Percentiles rank a stretch among this genome's conserved stretches.
These are phyloP conservation scores for Lactarius indigo DNA, from an alignment of 768 basidiomycete species.

Conservation along the genomic window DNA sequence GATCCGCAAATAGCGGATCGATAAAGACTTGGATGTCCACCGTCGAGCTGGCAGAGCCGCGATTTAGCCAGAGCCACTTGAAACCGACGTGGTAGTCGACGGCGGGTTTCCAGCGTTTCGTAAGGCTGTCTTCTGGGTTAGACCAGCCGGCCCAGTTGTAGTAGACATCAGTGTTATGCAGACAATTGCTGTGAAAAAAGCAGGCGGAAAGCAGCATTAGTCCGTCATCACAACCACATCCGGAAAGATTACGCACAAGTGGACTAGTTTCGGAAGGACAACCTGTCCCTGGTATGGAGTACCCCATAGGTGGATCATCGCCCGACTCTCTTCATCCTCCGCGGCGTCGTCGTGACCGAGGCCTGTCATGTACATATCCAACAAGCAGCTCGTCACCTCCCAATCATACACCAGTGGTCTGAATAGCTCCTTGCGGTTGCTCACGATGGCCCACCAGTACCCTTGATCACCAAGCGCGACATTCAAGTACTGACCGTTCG, in stretches of 20 bases:
- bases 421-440: constrained; percentile 40
- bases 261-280: constrained; percentile 45
- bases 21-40: constrained; percentile 36
- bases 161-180: constrained; percentile 41
- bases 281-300: constrained; percentile 44
- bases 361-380: constrained; percentile 44
- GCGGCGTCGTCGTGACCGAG: constrained; percentile 40
- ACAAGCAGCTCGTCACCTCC: constrained; percentile 47
- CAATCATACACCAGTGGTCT: constrained; percentile 44
- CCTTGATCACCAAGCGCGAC: constrained; percentile 51
- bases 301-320: constrained; percentile 34
- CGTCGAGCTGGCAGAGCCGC: constrained; percentile 23
- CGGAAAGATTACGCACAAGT: constrained; percentile 40
- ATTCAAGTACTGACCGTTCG: constrained; percentile 38
- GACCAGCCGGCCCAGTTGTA: constrained; percentile 47
- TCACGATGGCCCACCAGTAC: constrained; percentile 54
- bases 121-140: constrained; percentile 39
- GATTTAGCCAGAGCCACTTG: constrained; percentile 52
- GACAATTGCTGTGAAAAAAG: constrained; percentile 37
- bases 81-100: constrained; percentile 45
- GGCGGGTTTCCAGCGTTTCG: constrained; percentile 42
- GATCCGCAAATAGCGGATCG: constrained; percentile 41
- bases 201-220: constrained; percentile 20
- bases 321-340: constrained; percentile 36
- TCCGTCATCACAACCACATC: neutral